Conservation (phyloP, 139 green algal genomes). For the Monoraphidium neglectum region DNA sequence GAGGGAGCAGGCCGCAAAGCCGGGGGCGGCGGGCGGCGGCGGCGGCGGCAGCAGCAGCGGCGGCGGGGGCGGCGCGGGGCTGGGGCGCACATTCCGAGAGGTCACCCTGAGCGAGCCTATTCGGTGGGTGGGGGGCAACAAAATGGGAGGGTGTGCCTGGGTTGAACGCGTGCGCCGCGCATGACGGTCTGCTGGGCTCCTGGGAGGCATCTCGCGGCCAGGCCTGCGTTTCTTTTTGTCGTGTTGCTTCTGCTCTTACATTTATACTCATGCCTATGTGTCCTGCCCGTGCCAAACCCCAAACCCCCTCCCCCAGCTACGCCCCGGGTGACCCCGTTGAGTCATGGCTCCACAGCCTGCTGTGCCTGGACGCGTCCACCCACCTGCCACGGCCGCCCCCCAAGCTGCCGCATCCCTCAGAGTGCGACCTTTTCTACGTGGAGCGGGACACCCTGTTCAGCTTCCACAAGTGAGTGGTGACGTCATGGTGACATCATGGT, state of each 20-base stretch:
- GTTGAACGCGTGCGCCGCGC: no score
- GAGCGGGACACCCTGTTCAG: constrained; percentile 97
- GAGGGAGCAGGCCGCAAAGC: constrained; percentile 69
- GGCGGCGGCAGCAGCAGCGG: constrained; percentile 2
- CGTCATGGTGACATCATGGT: neutral
- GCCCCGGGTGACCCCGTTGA: constrained; percentile 88
- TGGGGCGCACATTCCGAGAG: constrained; percentile 87
- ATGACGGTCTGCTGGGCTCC: no score
- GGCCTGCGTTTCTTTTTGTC: no score
- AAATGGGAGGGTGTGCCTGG: no score
- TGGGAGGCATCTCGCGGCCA: no score
- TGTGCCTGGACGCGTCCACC: constrained; percentile 93
- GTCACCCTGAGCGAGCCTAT: constrained; percentile 92
- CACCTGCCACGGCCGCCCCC: constrained; percentile 73
- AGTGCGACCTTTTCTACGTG: constrained; percentile 97
- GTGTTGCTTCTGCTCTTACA: neutral
- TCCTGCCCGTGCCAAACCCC: neutral
- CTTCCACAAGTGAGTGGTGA: constrained; percentile 77
- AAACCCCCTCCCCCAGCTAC: constrained; percentile 67
- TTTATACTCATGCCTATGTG: neutral
- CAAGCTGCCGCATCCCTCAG: constrained; percentile 86
- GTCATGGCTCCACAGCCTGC: constrained; percentile 90
- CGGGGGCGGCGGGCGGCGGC: constrained; percentile 5
- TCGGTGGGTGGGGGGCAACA: constrained; percentile 61
- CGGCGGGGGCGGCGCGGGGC: constrained; percentile 4